phyloP scores from a whole-genome alignment of 805 yeast genomes.

The fission yeast (Schizosaccharomyces pombe) region ASM294v3 CU329670.1:4584001-4584500 shows the following conservation, averaged over 20 bases:
- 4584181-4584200: conserved; percentile 59
- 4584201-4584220: conserved; percentile 54
- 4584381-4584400: too few relatives aligned
- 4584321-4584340: not conserved
- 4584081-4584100: conserved; percentile 7
- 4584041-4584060: conserved; percentile 89
- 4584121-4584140: conserved; percentile 21
- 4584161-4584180: conserved; percentile 89
- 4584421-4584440: too few relatives aligned
- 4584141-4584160: conserved; percentile 43
- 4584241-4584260: conserved; percentile 87
- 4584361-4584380: too few relatives aligned
- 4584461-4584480: too few relatives aligned
- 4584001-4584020: conserved; percentile 8
- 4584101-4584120: not conserved
- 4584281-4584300: conserved; percentile 68
- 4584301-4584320: conserved; percentile 64
- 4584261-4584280: conserved; percentile 24
- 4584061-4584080: conserved; percentile 52
- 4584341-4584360: too few relatives aligned
- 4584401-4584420: too few relatives aligned
- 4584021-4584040: conserved; percentile 63
- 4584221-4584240: conserved; percentile 78
- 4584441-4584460: too few relatives aligned
- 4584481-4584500: too few relatives aligned